Conservation (phyloP, 2,329 filamentous ascomycete species). For the Leptographium wingfieldii region DNA sequence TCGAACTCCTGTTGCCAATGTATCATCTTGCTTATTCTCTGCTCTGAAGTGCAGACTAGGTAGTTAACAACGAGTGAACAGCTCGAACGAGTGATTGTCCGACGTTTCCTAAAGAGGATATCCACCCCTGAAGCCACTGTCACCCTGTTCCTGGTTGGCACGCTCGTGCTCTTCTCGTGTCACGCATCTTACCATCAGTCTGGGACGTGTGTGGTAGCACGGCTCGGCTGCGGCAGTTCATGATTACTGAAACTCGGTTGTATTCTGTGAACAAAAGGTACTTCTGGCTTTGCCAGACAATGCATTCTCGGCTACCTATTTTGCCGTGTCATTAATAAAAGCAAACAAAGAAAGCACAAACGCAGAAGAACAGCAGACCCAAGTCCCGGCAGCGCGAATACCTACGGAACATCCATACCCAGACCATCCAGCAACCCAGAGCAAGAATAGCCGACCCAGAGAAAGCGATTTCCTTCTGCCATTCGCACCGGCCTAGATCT, state of each 20-base stretch:
- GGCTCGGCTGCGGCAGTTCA: background rate
- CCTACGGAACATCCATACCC: background rate
- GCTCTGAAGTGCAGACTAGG: background rate
- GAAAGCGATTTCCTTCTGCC: background rate
- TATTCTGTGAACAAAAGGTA: background rate
- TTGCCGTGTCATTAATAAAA: background rate
- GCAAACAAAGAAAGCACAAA: background rate
- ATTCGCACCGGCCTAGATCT: background rate
- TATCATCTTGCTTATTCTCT: background rate
- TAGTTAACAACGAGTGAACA: too few species aligned
- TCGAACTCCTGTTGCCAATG: background rate
- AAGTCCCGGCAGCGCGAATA: background rate
- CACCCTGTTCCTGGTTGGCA: background rate
- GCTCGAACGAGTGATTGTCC: too few species aligned
- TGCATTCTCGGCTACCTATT: background rate
- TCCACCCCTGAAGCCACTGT: too few species aligned
- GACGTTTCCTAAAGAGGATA: too few species aligned
- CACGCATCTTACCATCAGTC: background rate
- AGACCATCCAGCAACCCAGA: background rate
- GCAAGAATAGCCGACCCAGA: background rate
- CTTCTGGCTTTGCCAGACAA: background rate
- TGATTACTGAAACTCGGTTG: background rate
- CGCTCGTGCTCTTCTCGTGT: background rate
- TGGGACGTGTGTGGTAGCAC: background rate
- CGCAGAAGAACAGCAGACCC: background rate